Conservation (phyloP, 2,329 filamentous ascomycete genomes). For the Fusarium sp. region DNA sequence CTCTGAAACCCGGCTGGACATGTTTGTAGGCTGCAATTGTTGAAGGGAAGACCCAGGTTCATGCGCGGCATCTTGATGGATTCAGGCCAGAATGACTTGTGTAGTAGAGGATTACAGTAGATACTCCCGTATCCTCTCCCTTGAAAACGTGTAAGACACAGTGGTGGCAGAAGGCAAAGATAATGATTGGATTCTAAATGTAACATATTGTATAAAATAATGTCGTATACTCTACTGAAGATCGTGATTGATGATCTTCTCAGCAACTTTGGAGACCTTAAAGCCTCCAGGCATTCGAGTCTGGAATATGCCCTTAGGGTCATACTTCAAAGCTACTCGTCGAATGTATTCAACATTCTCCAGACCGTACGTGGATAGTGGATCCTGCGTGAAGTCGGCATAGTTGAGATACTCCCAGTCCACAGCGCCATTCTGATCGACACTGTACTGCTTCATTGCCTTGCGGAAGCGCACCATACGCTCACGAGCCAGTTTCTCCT, state of each 20-base stretch:
- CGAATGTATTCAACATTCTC: constrained; percentile 4
- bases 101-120: too few relatives aligned
- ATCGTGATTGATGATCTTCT: fast-evolving
- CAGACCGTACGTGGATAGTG: constrained; percentile 8
- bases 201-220: too few relatives aligned
- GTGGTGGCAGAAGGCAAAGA: too few relatives aligned
- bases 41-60: constrained; percentile 20
- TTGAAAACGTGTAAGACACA: too few relatives aligned
- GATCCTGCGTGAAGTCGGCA: constrained; percentile 20
- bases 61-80: constrained; percentile 13
- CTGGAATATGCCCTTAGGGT: constrained; percentile 1
- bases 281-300: constrained; percentile 13
- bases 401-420: constrained; percentile 28
- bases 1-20: not conserved
- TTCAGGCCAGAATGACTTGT: too few relatives aligned
- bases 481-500: constrained; percentile 17
- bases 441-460: constrained; percentile 12
- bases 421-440: constrained; percentile 5
- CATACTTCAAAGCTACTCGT: constrained; percentile 15
- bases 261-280: constrained; percentile 16
- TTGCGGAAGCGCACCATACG: constrained; percentile 19
- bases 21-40: constrained; percentile 5
- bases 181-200: too few relatives aligned
- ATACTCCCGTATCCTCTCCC: too few relatives aligned
- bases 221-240: not conserved